Conservation (phyloP, 768 basidiomycete genomes). For the Hericium coralloides region DNA sequence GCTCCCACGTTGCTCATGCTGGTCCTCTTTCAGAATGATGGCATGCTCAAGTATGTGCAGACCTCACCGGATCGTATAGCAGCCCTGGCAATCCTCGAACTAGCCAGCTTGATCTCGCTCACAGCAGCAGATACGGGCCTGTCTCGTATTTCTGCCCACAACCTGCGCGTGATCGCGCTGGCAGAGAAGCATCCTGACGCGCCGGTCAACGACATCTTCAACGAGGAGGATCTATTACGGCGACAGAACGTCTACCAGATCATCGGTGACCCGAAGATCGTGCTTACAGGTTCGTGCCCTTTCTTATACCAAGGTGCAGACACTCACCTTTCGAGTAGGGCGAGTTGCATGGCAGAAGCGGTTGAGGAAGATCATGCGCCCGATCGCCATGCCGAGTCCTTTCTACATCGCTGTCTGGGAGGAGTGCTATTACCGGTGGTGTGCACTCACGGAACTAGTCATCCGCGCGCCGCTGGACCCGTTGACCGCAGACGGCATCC, state of each 20-base stretch:
- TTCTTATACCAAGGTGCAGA: neutral
- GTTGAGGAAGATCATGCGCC: slow-evolving; percentile 59
- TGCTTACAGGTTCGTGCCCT: slow-evolving; percentile 50
- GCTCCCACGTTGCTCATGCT: neutral
- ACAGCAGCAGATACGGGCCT: slow-evolving; percentile 61
- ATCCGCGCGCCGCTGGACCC: slow-evolving; percentile 27
- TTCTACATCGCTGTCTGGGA: slow-evolving; percentile 77
- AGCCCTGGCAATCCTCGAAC: slow-evolving; percentile 61
- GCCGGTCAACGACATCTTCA: slow-evolving; percentile 39
- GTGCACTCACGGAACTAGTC: slow-evolving; percentile 49
- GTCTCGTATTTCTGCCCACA: slow-evolving; percentile 58
- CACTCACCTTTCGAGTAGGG: slow-evolving; percentile 29
- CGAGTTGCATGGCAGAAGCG: slow-evolving; percentile 77
- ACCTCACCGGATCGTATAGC: slow-evolving; percentile 43
- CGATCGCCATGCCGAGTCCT: slow-evolving; percentile 52
- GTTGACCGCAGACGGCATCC: slow-evolving; percentile 20
- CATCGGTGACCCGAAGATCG: slow-evolving; percentile 64
- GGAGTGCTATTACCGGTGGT: slow-evolving; percentile 76
- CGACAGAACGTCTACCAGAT: slow-evolving; percentile 71
- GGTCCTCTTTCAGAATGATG: slow-evolving; percentile 12
- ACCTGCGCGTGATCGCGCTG: slow-evolving; percentile 58
- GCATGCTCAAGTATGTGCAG: slow-evolving; percentile 42
- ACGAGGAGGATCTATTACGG: slow-evolving; percentile 55
- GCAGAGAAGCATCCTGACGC: slow-evolving; percentile 56
- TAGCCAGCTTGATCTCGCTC: slow-evolving; percentile 62